phyloP scores from a whole-genome alignment of 805 yeast genomes.

The Monosporozyma aerobia region DNA sequence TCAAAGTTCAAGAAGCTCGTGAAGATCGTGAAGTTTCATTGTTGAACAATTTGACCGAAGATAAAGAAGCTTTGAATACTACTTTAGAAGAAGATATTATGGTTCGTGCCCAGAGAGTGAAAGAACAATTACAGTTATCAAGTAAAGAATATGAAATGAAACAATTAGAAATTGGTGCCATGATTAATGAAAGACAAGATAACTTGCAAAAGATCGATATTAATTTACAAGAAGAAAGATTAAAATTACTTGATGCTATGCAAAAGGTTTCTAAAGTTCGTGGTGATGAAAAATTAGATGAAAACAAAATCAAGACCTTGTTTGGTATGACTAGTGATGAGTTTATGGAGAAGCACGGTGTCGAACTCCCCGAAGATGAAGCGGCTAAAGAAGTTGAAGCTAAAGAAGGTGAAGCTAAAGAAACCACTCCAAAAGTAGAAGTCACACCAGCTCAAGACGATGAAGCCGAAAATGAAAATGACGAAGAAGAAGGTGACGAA shows the following conservation, averaged over 20 bases:
- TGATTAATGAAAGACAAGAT: conserved; percentile 31
- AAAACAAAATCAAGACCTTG: conserved; percentile 24
- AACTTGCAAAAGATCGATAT: conserved; percentile 30
- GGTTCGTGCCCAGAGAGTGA: conserved; percentile 27
- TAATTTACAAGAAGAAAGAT: conserved; percentile 31
- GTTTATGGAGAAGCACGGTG: conserved; percentile 13
- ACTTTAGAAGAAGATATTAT: conserved; percentile 16
- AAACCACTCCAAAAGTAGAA: background rate
- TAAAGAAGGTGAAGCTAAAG: conserved; percentile 1
- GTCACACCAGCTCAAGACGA: background rate
- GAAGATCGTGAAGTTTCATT: conserved; percentile 28
- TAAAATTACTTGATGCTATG: conserved; percentile 25
- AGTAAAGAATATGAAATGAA: conserved; percentile 30
- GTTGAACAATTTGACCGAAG: conserved; percentile 25
- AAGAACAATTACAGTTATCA: conserved; percentile 30
- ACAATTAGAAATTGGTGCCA: conserved; percentile 32
- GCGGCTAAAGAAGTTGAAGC: conserved; percentile 3
- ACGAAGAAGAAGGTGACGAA: conserved; percentile 1
- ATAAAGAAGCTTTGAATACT: conserved; percentile 24
- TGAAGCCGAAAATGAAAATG: background rate
- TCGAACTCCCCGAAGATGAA: conserved; percentile 4
- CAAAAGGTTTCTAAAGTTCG: conserved; percentile 33
- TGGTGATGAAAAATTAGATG: conserved; percentile 25
- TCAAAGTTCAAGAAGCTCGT: conserved; percentile 20
- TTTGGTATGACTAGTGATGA: conserved; percentile 28